These are phyloP conservation scores for Thyridium curvatum DNA, from an alignment of 2,329 filamentous ascomycete genomes.

Conservation along the genomic window DNA sequence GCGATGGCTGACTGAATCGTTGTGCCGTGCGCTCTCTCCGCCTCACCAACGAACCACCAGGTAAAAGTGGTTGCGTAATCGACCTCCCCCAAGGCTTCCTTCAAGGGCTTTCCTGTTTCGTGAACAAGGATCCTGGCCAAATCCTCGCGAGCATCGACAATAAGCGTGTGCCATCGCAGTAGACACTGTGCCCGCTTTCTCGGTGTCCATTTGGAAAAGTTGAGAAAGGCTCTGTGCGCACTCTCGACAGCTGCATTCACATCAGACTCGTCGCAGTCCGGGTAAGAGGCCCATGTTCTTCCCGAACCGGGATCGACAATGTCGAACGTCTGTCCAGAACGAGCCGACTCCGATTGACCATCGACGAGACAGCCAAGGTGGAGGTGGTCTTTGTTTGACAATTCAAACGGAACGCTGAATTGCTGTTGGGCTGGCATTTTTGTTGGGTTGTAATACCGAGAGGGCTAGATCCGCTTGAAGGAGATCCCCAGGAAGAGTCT, in stretches of 20 bases:
- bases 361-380: too few relatives aligned
- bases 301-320: slow-evolving; percentile 47
- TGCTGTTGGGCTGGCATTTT: too few relatives aligned
- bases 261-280: slow-evolving; percentile 32
- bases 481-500: too few relatives aligned
- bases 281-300: slow-evolving; percentile 40
- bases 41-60: slow-evolving; percentile 48
- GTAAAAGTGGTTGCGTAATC: slow-evolving; percentile 46
- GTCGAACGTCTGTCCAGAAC: too few relatives aligned
- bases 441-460: too few relatives aligned
- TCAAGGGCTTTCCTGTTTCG: slow-evolving; percentile 50
- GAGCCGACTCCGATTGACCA: too few relatives aligned
- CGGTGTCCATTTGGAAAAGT: slow-evolving; percentile 26
- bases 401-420: too few relatives aligned
- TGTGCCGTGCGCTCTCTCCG: slow-evolving; percentile 45
- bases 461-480: too few relatives aligned
- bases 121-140: slow-evolving; percentile 27
- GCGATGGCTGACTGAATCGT: slow-evolving; percentile 53
- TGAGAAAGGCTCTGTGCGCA: slow-evolving; percentile 24
- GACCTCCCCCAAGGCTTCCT: slow-evolving; percentile 45
- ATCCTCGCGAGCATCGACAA: slow-evolving; percentile 23
- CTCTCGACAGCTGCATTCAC: slow-evolving; percentile 27
- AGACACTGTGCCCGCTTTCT: slow-evolving; percentile 24
- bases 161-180: slow-evolving; percentile 24
- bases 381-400: too few relatives aligned